phyloP scores from a whole-genome alignment of 1,139 yeast species.

The Nakaseomyces uthaithaninus region DNA sequence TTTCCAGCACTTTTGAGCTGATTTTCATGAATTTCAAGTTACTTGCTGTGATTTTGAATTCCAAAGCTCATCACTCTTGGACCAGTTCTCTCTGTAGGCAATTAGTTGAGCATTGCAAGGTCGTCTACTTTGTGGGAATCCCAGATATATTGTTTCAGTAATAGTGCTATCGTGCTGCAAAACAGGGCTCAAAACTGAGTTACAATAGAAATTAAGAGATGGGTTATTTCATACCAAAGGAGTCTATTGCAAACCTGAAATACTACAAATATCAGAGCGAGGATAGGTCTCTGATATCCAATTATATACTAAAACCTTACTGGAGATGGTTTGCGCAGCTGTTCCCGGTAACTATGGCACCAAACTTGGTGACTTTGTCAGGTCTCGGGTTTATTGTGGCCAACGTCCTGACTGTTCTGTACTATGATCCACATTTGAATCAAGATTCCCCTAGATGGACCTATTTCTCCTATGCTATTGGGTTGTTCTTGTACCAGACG shows the following conservation, averaged over 20 bases:
- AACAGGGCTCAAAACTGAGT: too few species aligned
- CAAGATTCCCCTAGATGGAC: slow-evolving; percentile 70
- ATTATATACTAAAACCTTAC: slow-evolving; percentile 68
- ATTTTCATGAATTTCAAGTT: too few species aligned
- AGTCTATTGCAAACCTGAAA: slow-evolving; percentile 53
- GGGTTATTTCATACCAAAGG: slow-evolving; percentile 66
- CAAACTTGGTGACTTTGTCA: slow-evolving; percentile 71
- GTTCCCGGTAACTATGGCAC: slow-evolving; percentile 83
- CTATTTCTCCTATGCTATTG: slow-evolving; percentile 70
- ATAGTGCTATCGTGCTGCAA: too few species aligned
- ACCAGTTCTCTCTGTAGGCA: too few species aligned
- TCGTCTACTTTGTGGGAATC: too few species aligned
- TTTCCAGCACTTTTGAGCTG: too few species aligned
- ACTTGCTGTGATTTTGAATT: too few species aligned
- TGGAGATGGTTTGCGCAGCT: slow-evolving; percentile 57
- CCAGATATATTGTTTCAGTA: too few species aligned
- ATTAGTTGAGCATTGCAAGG: too few species aligned
- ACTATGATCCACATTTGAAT: slow-evolving; percentile 62
- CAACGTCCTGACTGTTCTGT: slow-evolving; percentile 58
- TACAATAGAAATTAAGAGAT: too few species aligned
- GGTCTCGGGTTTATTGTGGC: slow-evolving; percentile 66
- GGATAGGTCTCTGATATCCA: slow-evolving; percentile 73
- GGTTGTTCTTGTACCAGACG: slow-evolving; percentile 84
- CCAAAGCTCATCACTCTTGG: too few species aligned
- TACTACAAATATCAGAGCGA: slow-evolving; percentile 68